Conservation (phyloP, 2,329 filamentous ascomycete genomes). For the Fusarium brevicatenulatum region DNA sequence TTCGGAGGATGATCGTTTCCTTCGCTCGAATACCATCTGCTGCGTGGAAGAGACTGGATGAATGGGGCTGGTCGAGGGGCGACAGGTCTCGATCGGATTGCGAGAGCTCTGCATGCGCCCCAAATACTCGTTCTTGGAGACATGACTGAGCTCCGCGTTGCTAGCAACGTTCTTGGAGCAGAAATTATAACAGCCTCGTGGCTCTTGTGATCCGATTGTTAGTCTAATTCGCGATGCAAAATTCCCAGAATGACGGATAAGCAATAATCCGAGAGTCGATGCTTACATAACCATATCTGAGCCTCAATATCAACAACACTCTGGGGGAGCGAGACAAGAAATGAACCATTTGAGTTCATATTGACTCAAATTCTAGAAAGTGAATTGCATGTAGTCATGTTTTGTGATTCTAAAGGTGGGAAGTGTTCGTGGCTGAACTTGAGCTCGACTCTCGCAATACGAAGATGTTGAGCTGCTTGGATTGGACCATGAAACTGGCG, state of each 20-base stretch:
- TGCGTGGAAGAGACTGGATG: slow-evolving; percentile 32
- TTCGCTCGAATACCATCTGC: slow-evolving; percentile 49
- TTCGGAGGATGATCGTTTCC: slow-evolving; percentile 42
- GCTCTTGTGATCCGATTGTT: slow-evolving; percentile 38
- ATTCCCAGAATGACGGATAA: slow-evolving; percentile 38
- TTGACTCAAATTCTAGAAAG: background rate
- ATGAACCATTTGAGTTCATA: background rate
- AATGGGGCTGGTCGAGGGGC: slow-evolving; percentile 40
- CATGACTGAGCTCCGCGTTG: slow-evolving; percentile 48
- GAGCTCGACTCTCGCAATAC: background rate
- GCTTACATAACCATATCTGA: slow-evolving; percentile 35
- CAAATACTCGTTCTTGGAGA: slow-evolving; percentile 49
- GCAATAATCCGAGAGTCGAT: slow-evolving; percentile 28
- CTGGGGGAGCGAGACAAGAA: background rate
- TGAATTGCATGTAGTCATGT: background rate
- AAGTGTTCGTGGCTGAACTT: background rate
- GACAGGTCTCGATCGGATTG: slow-evolving; percentile 44
- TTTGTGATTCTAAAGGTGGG: background rate
- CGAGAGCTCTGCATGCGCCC: slow-evolving; percentile 50
- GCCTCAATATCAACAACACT: background rate
- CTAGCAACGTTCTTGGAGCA: slow-evolving; percentile 43
- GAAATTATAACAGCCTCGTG: slow-evolving; percentile 35
- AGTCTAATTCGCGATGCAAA: slow-evolving; percentile 42
- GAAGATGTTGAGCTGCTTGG: background rate
- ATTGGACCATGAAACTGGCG: background rate